Percentiles rank a stretch among this genome's conserved stretches.
Conservation (phyloP, 129 eudicot genomes). For the Arctium minus region DNA sequence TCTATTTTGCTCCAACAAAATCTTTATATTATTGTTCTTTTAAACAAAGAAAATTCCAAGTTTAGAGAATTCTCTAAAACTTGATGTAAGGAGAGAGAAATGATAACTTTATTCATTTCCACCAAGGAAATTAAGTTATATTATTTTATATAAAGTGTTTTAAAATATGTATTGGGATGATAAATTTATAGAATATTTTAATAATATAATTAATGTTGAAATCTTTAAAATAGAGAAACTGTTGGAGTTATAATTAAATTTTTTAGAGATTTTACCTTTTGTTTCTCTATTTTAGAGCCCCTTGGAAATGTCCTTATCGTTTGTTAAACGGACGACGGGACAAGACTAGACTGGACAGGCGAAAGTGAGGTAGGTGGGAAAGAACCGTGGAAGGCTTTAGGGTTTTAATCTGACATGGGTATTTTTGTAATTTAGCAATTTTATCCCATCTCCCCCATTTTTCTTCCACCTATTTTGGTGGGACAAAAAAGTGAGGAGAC, state of each 20-base stretch:
- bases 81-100: background rate
- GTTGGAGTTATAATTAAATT: background rate
- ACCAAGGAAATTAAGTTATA: background rate
- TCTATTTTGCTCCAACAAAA: background rate
- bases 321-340: background rate
- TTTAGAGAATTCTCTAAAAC: too few relatives aligned
- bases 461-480: background rate
- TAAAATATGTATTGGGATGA: background rate
- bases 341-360: background rate
- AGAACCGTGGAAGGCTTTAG: background rate
- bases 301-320: background rate
- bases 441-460: background rate
- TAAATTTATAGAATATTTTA: background rate
- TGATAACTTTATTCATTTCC: background rate
- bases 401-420: background rate
- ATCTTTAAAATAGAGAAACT: background rate
- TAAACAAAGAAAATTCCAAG: background rate
- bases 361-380: background rate
- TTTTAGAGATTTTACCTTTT: background rate
- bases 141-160: background rate
- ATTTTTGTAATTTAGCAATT: too few relatives aligned
- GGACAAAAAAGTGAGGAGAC: background rate
- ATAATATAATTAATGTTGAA: background rate
- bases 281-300: background rate
- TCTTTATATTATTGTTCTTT: background rate